Evolutionary conservation across 1,284 basidiomycete genomes (phyloP), one percentile per base, ranked within the genome.

Genomic region (Bjerkandera adusta): DNA sequence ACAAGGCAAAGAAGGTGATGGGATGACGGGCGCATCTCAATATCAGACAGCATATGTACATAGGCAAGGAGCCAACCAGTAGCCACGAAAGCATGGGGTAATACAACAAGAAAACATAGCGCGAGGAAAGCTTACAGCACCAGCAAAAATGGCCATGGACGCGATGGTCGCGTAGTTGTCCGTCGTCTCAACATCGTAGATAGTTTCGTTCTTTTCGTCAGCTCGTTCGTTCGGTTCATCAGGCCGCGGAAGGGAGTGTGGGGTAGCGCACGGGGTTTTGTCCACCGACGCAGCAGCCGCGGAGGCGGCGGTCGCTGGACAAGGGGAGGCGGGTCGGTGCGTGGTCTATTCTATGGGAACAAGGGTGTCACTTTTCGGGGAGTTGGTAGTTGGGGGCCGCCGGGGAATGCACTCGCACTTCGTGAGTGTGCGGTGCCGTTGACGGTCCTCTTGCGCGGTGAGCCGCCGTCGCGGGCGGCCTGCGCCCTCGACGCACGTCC

Each of bases 301-400:
- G n/a, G n/a, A n/a, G 10, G 10, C 29, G 29, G 29, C n/a, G n/a
- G n/a, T n/a, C n/a, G n/a, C n/a, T n/a, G n/a, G n/a, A n/a, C n/a
- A n/a, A n/a, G n/a, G n/a, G n/a, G n/a, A n/a, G n/a, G n/a, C n/a
- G n/a, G n/a, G n/a, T n/a, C n/a, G n/a, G n/a, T n/a, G n/a, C n/a
- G 29, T 32, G n/a, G n/a, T 10, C n/a, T 32, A 10, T 27, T 16
- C 25, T n/a, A n/a, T n/a, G n/a, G 48, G 39, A 59, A 57, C 55
- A 60, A 53, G 4, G 58, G 58, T 4, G 57, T 60, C 21, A 60
- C 55, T 43, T 55, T 57, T 26, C 58, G 44, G 24, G 52, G 43
- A 3, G 30, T 40, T 6, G 56, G 56, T 18, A 54, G 45, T 34
- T 52, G 51, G n/a, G 53, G 53, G 7, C 40, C 18, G 16, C 13